phyloP scores from a whole-genome alignment of 2,329 filamentous ascomycete species.

The Nemania serpens region DNA sequence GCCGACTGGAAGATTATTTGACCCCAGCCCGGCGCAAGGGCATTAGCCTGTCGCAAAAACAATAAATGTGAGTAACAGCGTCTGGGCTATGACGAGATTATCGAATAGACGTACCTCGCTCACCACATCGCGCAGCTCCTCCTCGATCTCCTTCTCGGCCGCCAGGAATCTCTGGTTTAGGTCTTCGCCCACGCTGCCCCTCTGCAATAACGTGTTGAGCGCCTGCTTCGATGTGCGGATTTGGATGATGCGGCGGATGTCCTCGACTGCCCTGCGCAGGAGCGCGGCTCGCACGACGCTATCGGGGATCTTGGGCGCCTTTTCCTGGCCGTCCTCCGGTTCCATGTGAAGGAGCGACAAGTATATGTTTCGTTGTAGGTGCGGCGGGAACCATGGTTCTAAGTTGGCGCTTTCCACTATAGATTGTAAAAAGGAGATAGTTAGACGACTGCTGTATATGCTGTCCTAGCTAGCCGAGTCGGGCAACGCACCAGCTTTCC shows the following conservation, averaged over 20 bases:
- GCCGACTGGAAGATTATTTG: conserved; percentile 96
- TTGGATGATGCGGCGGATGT: conserved; percentile 89
- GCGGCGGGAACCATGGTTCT: conserved; percentile 90
- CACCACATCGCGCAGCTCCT: conserved; percentile 92
- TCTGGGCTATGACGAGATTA: background rate
- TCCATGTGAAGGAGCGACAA: conserved; percentile 85
- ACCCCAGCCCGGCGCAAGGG: conserved; percentile 86
- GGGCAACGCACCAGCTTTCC: conserved; percentile 73
- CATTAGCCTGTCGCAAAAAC: conserved; percentile 76
- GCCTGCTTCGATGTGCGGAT: conserved; percentile 88
- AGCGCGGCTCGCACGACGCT: conserved; percentile 87
- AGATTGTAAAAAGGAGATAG: conserved; percentile 2
- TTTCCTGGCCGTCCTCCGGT: conserved; percentile 65
- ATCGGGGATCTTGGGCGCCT: conserved; percentile 74
- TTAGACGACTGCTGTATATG: background rate
- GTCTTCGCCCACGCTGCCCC: conserved; percentile 94
- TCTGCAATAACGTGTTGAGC: conserved; percentile 78
- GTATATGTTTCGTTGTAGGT: conserved; percentile 93
- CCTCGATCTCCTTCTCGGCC: conserved; percentile 97
- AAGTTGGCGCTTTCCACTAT: conserved; percentile 79
- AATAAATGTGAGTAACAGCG: conserved; percentile 1
- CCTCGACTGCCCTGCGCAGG: conserved; percentile 85
- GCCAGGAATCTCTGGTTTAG: conserved; percentile 89
- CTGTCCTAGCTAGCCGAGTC: conserved; percentile 10
- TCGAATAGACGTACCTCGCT: conserved; percentile 68